These are phyloP conservation scores for Liriodendron chinense DNA, from an alignment of 164 flowering plant genomes.

Conservation along the genomic window DNA sequence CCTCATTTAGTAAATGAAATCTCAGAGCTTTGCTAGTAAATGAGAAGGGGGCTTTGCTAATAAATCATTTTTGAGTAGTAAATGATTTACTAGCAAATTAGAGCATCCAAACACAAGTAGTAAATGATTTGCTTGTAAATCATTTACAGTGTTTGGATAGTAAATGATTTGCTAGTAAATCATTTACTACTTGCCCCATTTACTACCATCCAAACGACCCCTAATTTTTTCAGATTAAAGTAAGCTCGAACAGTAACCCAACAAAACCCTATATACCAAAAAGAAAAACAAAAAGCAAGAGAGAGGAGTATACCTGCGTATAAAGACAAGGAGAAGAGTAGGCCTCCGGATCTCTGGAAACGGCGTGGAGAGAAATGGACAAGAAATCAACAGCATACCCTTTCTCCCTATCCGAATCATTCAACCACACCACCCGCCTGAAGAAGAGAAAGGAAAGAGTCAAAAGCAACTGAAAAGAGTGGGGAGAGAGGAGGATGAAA, in stretches of 20 bases:
- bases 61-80: no score
- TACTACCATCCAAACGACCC: no score
- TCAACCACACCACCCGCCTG: slow-evolving; percentile 86
- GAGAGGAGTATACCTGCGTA: slow-evolving; percentile 51
- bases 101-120: no score
- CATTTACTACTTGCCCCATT: no score
- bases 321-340: slow-evolving; percentile 86
- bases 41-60: no score
- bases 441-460: background rate
- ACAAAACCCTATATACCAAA: background rate
- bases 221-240: background rate
- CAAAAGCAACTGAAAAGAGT: slow-evolving; percentile 3
- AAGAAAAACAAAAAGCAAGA: background rate
- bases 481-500: slow-evolving; percentile 4
- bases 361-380: slow-evolving; percentile 82
- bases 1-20: no score
- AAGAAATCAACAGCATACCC: slow-evolving; percentile 88
- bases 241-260: background rate
- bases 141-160: no score
- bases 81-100: no score
- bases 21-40: no score
- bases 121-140: no score
- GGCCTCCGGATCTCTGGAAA: slow-evolving; percentile 82
- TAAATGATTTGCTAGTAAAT: no score
- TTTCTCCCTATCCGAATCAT: slow-evolving; percentile 55